Percentiles rank a stretch among this genome's conserved stretches.
Evolutionary conservation across 331 rosid species (phyloP).

Genomic region (Arachis monticola): DNA sequence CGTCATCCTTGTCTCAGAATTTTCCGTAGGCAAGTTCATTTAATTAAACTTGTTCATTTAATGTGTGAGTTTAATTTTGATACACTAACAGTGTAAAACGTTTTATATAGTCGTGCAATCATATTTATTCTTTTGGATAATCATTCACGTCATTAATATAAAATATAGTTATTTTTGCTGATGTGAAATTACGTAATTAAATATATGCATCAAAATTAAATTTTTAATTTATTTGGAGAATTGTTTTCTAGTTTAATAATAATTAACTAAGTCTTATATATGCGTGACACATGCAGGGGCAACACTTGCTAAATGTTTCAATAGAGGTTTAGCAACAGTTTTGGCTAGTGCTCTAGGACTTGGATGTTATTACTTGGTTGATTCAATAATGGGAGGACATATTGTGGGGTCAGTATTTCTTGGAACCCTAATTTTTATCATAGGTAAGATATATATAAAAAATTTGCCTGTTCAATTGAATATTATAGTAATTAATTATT

Average conservation of each 20-base stretch:
- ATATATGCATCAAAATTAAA: too few species aligned
- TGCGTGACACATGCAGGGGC: conserved; percentile 54
- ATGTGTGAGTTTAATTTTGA: too few species aligned
- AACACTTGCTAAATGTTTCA: conserved; percentile 58
- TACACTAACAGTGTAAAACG: too few species aligned
- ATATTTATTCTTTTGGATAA: too few species aligned
- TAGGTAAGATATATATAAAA: not conserved
- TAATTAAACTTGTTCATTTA: not conserved
- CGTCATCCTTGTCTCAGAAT: conserved; percentile 54
- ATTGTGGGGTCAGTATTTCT: conserved; percentile 38
- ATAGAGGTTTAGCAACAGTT: conserved; percentile 56
- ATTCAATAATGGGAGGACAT: conserved; percentile 36
- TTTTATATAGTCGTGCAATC: too few species aligned
- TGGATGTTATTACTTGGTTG: conserved; percentile 45
- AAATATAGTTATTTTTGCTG: too few species aligned
- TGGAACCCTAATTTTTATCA: conserved; percentile 26
- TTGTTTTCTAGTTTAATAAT: not conserved
- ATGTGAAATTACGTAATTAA: too few species aligned
- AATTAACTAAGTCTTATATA: not conserved
- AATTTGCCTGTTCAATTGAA: not conserved
- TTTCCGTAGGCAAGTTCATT: conserved; percentile 49
- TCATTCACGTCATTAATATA: too few species aligned
- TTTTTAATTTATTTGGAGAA: not conserved
- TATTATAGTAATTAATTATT: not conserved
- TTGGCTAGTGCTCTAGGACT: conserved; percentile 54